phyloP scores from a whole-genome alignment of 768 basidiomycete genomes.

The Trametopsis cervina region DNA sequence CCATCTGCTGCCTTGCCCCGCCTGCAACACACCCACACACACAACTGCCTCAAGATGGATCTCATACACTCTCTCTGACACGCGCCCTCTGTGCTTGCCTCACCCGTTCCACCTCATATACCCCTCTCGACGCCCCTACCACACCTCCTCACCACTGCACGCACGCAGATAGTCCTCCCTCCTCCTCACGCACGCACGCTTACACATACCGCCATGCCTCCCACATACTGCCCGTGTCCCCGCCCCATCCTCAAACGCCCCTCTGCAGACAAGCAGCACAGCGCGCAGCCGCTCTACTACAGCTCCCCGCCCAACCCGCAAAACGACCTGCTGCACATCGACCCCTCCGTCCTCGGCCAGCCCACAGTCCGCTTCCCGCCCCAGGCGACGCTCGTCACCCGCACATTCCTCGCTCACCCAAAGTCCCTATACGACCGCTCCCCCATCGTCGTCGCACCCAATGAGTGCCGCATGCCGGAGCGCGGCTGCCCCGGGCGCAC shows the following conservation, averaged over 20 bases:
- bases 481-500: conserved; percentile 73
- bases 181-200: not conserved
- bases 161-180: not conserved
- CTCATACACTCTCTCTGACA: no score
- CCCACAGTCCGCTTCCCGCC: conserved; percentile 48
- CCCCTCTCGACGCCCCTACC: no score
- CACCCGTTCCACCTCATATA: no score
- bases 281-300: not conserved
- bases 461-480: conserved; percentile 69
- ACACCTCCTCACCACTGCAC: conserved; percentile 1
- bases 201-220: conserved; percentile 14
- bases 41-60: no score
- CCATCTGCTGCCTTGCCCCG: no score
- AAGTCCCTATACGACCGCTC: conserved; percentile 64
- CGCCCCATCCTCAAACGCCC: conserved; percentile 56
- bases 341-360: conserved; percentile 37
- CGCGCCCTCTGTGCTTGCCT: no score
- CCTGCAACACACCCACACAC: no score
- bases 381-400: conserved; percentile 24
- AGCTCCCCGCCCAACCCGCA: conserved; percentile 18
- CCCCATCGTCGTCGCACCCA: conserved; percentile 67
- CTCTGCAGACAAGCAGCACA: conserved; percentile 7
- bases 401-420: conserved; percentile 36
- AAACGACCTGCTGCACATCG: conserved; percentile 39
- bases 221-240: conserved; percentile 27